These are phyloP conservation scores for Xylaria sp. DNA, from an alignment of 2,329 filamentous ascomycete species.

Conservation along the genomic window DNA sequence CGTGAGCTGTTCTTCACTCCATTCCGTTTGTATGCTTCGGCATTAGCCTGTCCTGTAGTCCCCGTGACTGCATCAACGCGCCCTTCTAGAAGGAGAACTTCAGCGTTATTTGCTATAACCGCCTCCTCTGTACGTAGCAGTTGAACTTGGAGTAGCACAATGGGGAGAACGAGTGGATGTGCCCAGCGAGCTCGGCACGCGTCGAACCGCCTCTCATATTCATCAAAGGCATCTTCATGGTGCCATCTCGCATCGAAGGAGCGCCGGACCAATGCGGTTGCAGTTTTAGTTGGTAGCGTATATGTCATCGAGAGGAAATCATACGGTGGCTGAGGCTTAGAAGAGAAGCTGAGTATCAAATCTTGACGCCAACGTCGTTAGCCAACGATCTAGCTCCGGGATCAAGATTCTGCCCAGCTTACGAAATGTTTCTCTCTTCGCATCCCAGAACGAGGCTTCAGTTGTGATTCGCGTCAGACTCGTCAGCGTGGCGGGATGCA, in stretches of 20 bases:
- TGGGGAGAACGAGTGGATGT: constrained; percentile 58
- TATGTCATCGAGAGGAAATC: constrained; percentile 62
- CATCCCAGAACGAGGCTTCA: constrained; percentile 49
- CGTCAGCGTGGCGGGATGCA: constrained; percentile 47
- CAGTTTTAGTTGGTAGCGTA: constrained; percentile 52
- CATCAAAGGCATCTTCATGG: constrained; percentile 56
- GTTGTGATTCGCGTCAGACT: constrained; percentile 46
- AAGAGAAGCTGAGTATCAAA: constrained; percentile 59
- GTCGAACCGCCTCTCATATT: constrained; percentile 59
- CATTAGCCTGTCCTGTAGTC: constrained; percentile 44
- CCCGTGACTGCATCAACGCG: constrained; percentile 58
- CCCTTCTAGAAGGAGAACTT: constrained; percentile 55
- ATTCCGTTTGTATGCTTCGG: constrained; percentile 41
- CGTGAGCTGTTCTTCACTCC: constrained; percentile 30
- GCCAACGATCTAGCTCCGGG: not conserved
- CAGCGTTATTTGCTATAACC: constrained; percentile 57
- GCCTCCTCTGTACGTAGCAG: constrained; percentile 58
- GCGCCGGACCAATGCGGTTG: constrained; percentile 57
- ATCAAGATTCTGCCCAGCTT: constrained; percentile 26
- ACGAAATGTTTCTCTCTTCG: constrained; percentile 46
- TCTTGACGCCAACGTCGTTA: constrained; percentile 43
- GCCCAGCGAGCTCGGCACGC: constrained; percentile 58
- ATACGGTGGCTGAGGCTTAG: constrained; percentile 57
- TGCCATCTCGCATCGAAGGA: constrained; percentile 57
- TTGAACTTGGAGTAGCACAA: constrained; percentile 60